phyloP scores from a whole-genome alignment of 441 rosid genomes.

The Pelargonium fulgidum region DNA sequence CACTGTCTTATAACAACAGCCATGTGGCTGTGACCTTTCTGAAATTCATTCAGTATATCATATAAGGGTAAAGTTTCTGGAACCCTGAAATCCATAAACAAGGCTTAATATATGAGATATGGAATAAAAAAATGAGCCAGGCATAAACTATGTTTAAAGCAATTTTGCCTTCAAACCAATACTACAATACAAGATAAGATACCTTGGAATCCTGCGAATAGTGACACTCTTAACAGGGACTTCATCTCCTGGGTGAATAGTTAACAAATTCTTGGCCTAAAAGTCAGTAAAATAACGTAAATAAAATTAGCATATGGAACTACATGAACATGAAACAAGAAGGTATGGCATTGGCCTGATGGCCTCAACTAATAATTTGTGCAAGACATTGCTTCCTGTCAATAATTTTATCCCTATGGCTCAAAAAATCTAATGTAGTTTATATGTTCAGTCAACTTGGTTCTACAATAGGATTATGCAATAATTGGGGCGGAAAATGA shows the following conservation, averaged over 20 bases:
- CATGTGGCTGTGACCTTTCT: conserved; percentile 82
- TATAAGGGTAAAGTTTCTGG: conserved; percentile 45
- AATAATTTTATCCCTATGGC: not conserved
- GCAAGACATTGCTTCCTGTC: not conserved
- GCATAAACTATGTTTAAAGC: not conserved
- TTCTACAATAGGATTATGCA: not conserved
- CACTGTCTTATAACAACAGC: conserved; percentile 55
- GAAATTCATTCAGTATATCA: conserved; percentile 74
- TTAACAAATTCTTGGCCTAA: conserved; percentile 77
- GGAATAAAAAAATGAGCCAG: not conserved
- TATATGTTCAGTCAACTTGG: not conserved
- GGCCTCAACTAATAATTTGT: not conserved
- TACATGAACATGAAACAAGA: not conserved
- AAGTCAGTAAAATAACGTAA: conserved; percentile 9
- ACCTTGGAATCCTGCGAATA: conserved; percentile 87
- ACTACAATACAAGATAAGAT: conserved; percentile 1
- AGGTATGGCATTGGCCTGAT: not conserved
- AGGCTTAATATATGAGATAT: not conserved
- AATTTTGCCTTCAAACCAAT: no score
- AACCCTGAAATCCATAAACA: not conserved
- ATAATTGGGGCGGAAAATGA: no score
- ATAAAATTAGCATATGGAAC: not conserved
- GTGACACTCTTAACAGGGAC: conserved; percentile 79
- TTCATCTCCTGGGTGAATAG: conserved; percentile 77
- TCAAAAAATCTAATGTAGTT: not conserved